A percentile compares a stretch with the other conserved stretches of the same genome.
These are phyloP conservation scores for Dysphania ambrosioides DNA, from an alignment of 148 eudicot genomes.

Conservation along the genomic window DNA sequence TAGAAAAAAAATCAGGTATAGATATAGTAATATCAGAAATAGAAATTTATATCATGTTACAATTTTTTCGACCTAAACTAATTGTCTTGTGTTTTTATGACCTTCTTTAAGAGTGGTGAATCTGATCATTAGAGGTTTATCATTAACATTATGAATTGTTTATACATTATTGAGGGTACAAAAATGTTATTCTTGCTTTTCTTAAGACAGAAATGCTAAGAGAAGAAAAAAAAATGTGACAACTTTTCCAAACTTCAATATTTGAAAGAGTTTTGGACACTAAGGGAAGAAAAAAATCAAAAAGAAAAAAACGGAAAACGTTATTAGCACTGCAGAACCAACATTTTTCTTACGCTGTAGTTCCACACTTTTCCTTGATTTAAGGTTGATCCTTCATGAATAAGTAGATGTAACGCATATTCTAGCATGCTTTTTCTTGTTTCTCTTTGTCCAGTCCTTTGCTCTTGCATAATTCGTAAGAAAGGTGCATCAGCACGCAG, in stretches of 20 bases:
- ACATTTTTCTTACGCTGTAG: neutral
- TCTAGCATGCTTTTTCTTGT: slow-evolving; percentile 12
- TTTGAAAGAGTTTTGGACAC: neutral
- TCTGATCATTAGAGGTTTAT: too few relatives aligned
- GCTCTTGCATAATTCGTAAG: neutral
- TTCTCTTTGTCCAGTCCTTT: neutral
- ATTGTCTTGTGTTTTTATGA: too few relatives aligned
- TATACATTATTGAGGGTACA: neutral
- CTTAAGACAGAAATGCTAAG: too few relatives aligned
- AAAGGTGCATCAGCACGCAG: neutral
- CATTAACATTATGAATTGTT: too few relatives aligned
- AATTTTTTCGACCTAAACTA: too few relatives aligned
- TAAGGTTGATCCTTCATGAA: neutral
- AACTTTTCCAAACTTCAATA: too few relatives aligned
- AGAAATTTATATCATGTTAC: too few relatives aligned
- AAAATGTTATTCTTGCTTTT: neutral
- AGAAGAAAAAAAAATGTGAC: too few relatives aligned
- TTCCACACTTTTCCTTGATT: slow-evolving; percentile 2
- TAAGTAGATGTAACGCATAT: neutral
- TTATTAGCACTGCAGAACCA: neutral
- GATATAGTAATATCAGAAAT: too few relatives aligned
- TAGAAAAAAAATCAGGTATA: too few relatives aligned
- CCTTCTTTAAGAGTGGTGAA: too few relatives aligned
- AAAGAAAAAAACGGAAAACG: neutral
- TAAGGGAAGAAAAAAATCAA: neutral